These are phyloP conservation scores for Paecilomyces dactylethromorphus DNA, from an alignment of 2,329 filamentous ascomycete genomes.

Conservation along the genomic window DNA sequence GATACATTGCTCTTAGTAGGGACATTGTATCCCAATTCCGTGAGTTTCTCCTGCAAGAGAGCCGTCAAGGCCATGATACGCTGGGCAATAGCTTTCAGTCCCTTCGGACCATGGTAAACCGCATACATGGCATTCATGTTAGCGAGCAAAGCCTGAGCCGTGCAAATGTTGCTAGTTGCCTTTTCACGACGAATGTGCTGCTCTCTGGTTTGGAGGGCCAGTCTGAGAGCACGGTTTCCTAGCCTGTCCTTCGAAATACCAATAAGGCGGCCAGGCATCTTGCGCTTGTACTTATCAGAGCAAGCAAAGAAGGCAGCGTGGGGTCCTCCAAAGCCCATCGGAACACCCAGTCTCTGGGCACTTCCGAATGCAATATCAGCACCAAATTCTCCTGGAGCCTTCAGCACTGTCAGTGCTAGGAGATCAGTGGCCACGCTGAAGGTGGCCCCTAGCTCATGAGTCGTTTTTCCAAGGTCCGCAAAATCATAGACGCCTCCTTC, in stretches of 20 bases:
- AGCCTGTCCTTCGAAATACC: slow-evolving; percentile 87
- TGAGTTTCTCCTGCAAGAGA: slow-evolving; percentile 59
- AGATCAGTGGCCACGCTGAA: slow-evolving; percentile 87
- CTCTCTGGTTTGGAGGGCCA: slow-evolving; percentile 87
- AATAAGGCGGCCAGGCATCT: slow-evolving; percentile 84
- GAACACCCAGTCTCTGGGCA: slow-evolving; percentile 84
- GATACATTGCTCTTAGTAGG: slow-evolving; percentile 51
- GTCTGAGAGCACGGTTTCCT: slow-evolving; percentile 70
- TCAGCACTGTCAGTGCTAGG: slow-evolving; percentile 77
- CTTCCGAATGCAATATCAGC: slow-evolving; percentile 94
- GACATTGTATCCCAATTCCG: slow-evolving; percentile 58
- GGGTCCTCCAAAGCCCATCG: slow-evolving; percentile 87
- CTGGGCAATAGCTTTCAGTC: slow-evolving; percentile 76
- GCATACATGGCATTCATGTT: slow-evolving; percentile 97
- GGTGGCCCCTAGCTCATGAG: slow-evolving; percentile 70
- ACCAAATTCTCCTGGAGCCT: slow-evolving; percentile 86
- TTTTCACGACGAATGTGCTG: slow-evolving; percentile 96
- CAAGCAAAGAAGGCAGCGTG: slow-evolving; percentile 96
- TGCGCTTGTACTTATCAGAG: slow-evolving; percentile 84
- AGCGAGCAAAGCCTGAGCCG: slow-evolving; percentile 83
- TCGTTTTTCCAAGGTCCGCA: slow-evolving; percentile 63
- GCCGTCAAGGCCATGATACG: slow-evolving; percentile 66
- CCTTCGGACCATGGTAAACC: slow-evolving; percentile 82
- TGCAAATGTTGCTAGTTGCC: slow-evolving; percentile 96
- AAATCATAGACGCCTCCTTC: slow-evolving; percentile 74